Percentiles rank a stretch among this genome's conserved stretches.
Evolutionary conservation across 129 eudicot genomes (phyloP).

Genomic region (Centrapalus pauciflorus): DNA sequence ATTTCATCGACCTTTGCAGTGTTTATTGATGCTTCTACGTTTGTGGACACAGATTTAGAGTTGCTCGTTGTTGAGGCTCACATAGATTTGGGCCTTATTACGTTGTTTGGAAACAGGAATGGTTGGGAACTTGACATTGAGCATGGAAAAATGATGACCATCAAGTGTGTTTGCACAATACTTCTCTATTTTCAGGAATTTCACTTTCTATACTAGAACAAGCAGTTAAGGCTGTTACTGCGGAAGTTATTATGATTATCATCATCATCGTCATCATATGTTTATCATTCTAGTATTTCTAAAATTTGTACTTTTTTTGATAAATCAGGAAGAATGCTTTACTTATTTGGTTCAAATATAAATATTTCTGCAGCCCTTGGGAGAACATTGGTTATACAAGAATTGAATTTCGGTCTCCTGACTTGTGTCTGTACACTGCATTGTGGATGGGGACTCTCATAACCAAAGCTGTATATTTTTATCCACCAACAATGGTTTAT

Average conservation of each 20-base stretch:
- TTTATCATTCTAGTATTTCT: too few species aligned
- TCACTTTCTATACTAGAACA: not conserved
- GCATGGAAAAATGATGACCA: slow-evolving; percentile 24
- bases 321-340: too few species aligned
- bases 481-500: slow-evolving; percentile 31
- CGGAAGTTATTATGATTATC: too few species aligned
- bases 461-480: slow-evolving; percentile 33
- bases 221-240: too few species aligned
- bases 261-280: too few species aligned
- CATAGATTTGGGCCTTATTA: slow-evolving; percentile 35
- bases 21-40: slow-evolving; percentile 60
- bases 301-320: too few species aligned
- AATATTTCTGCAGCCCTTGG: slow-evolving; percentile 57
- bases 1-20: slow-evolving; percentile 39
- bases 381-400: slow-evolving; percentile 48
- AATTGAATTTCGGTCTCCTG: slow-evolving; percentile 61
- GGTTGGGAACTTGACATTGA: slow-evolving; percentile 39
- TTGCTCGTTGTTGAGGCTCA: slow-evolving; percentile 80
- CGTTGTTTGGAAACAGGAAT: slow-evolving; percentile 23
- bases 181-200: too few species aligned
- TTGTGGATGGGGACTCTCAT: slow-evolving; percentile 21
- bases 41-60: slow-evolving; percentile 87
- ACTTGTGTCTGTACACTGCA: slow-evolving; percentile 49
- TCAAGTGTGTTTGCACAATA: slow-evolving; percentile 2
- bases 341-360: not conserved